These are phyloP conservation scores for Pelargonium australe DNA, from an alignment of 441 rosid genomes.

Conservation along the genomic window DNA sequence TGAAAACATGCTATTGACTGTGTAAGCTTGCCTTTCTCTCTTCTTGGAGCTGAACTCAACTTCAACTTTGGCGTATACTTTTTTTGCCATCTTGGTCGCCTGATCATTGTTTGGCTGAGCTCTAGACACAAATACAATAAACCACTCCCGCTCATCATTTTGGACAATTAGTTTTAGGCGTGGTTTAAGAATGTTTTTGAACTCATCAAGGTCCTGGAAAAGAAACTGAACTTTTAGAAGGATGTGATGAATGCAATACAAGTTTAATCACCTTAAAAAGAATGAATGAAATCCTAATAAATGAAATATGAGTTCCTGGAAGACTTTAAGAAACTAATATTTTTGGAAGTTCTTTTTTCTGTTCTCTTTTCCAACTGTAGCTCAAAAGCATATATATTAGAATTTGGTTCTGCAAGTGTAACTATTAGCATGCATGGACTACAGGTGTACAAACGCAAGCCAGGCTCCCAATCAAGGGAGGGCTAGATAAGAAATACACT, in stretches of 20 bases:
- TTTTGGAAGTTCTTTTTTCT: not conserved
- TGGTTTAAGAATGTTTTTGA: conserved; percentile 88
- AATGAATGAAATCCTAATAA: not conserved
- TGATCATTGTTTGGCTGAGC: conserved; percentile 90
- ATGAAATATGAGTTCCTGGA: not conserved
- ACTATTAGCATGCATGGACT: not conserved
- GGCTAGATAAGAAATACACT: not conserved
- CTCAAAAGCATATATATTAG: not conserved
- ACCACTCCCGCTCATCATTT: conserved; percentile 95
- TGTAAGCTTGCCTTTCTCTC: conserved; percentile 70
- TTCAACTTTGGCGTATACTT: conserved; percentile 83
- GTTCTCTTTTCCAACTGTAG: not conserved
- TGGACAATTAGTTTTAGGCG: conserved; percentile 85
- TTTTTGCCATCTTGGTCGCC: conserved; percentile 81
- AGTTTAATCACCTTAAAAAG: not conserved
- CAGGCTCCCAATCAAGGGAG: not conserved
- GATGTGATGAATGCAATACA: conserved; percentile 7
- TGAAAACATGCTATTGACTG: conserved; percentile 9
- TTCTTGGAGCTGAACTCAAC: conserved; percentile 93
- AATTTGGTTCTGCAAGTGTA: conserved; percentile 4
- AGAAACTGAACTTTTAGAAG: conserved; percentile 5
- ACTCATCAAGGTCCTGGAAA: conserved; percentile 91
- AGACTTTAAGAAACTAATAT: not conserved
- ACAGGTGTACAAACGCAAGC: not conserved
- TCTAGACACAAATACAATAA: conserved; percentile 88